Evolutionary conservation across 805 yeast genomes (phyloP), one percentile per base, ranked within the genome.

Genomic region (Clavispora phyllophila): DNA sequence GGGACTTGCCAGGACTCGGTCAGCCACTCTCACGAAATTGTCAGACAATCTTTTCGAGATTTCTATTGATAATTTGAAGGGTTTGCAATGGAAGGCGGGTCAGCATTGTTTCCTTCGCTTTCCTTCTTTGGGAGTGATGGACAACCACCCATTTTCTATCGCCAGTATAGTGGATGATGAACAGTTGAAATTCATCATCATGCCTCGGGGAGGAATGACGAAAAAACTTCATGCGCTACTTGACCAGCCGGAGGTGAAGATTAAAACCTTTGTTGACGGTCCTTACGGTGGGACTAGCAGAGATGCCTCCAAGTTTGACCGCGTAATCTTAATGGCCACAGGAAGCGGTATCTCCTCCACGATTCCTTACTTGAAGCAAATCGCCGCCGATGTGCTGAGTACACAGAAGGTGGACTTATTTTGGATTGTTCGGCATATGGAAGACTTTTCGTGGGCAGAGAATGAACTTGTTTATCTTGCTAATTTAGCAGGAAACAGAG

Each of bases 71-170:
- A 62, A 63, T 25, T 46, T 60, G n/a, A 55, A 55, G 14, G 70
- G 67, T 8, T 56, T 73, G 32, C 44, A 48, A 9, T 77, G 82
- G 82, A 50, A 36, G 13, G 75, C 82, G 1, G 82, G 84, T 19
- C 83, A 78, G 45, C 84, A 78, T 56, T 60, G 76, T 5, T 75
- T 63, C 48, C 55, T 78, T 17, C 64, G 81, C 50, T 73, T 75
- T 43, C 60, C 62, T 2, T 78, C 75, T 2, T 47, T 64, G 13
- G 61, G 68, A 31, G 58, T 76, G 18, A 49, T 76, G 17, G 80
- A 78, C 46, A 76, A 70, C 47, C 84, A 78, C 57, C 83, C 83
- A 10, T 78, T 78, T 51, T 76, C 82, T 1, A 70, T 77, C 8
- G 47, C 72, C 22, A 68, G 74, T 3, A 48, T 62, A 20, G 27